Conservation (phyloP, 805 yeast species). For the Cyberlindnera nakhonratchasimensis region DNA sequence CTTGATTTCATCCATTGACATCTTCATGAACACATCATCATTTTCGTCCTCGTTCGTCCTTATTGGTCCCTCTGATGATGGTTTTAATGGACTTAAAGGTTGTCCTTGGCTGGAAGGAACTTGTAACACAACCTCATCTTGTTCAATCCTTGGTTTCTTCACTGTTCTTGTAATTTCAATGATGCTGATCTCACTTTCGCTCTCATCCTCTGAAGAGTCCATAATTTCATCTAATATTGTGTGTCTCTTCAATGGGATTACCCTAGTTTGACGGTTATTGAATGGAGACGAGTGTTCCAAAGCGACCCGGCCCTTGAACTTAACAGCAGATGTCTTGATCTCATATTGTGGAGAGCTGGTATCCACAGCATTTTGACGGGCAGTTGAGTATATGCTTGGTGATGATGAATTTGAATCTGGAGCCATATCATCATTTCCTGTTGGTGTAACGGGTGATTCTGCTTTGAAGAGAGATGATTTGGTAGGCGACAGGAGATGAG, state of each 20-base stretch:
- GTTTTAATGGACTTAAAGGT: conserved; percentile 14
- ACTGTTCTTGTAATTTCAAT: conserved; percentile 28
- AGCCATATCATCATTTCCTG: not conserved
- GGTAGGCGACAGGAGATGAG: conserved; percentile 18
- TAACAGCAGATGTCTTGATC: conserved; percentile 16
- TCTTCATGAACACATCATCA: conserved; percentile 14
- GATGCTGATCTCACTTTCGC: conserved; percentile 24
- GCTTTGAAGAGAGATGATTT: not conserved
- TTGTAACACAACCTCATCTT: conserved; percentile 17
- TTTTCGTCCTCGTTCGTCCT: conserved; percentile 8
- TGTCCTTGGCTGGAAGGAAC: conserved; percentile 23
- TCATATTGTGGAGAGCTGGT: conserved; percentile 7
- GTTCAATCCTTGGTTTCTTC: conserved; percentile 14
- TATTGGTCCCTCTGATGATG: not conserved
- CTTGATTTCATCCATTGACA: conserved; percentile 22
- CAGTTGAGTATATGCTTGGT: conserved; percentile 17
- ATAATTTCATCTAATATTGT: conserved; percentile 11
- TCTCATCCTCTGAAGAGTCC: conserved; percentile 27
- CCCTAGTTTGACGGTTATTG: conserved; percentile 11
- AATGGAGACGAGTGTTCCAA: conserved; percentile 16
- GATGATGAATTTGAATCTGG: conserved; percentile 5
- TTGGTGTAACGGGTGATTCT: not conserved
- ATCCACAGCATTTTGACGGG: conserved; percentile 8
- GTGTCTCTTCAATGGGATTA: conserved; percentile 18
- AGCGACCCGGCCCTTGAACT: conserved; percentile 14